These are phyloP conservation scores for Penicillium ucsense DNA, from an alignment of 495 filamentous ascomycete genomes.

Conservation along the genomic window DNA sequence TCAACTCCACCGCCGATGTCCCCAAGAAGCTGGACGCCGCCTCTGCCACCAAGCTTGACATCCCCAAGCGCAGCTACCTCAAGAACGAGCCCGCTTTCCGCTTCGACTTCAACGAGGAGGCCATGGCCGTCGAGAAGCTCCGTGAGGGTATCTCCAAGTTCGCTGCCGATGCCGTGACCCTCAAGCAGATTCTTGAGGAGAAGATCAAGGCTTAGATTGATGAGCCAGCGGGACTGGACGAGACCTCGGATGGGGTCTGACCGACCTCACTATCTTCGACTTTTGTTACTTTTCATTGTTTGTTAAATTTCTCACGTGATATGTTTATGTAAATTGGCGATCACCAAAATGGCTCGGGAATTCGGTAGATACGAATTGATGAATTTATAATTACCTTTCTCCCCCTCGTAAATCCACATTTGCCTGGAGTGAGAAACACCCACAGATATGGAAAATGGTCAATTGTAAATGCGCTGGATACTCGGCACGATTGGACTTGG, in stretches of 20 bases:
- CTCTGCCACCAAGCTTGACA: conserved; percentile 54
- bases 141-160: conserved; percentile 99
- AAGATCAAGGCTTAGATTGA: conserved; percentile 57
- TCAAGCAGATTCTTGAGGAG: conserved; percentile 82
- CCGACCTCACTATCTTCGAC: background rate
- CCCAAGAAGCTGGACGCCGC: conserved; percentile 86
- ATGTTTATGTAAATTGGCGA: conserved; percentile 22
- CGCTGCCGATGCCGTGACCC: conserved; percentile 85
- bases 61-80: conserved; percentile 86
- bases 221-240: background rate
- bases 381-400: conserved; percentile 7
- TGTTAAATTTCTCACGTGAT: background rate
- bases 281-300: conserved; percentile 9
- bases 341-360: conserved; percentile 16
- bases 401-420: background rate
- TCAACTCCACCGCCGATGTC: conserved; percentile 66
- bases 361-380: conserved; percentile 35
- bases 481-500: too few relatives aligned
- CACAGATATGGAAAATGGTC: too few relatives aligned
- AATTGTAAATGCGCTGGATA: too few relatives aligned
- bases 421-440: too few relatives aligned
- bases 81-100: conserved; percentile 84
- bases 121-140: conserved; percentile 98
- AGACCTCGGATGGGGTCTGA: background rate
- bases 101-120: conserved; percentile 98